Evolutionary conservation across 257 asterid species (phyloP).

Genomic region (Solanum infundibuliforme): DNA sequence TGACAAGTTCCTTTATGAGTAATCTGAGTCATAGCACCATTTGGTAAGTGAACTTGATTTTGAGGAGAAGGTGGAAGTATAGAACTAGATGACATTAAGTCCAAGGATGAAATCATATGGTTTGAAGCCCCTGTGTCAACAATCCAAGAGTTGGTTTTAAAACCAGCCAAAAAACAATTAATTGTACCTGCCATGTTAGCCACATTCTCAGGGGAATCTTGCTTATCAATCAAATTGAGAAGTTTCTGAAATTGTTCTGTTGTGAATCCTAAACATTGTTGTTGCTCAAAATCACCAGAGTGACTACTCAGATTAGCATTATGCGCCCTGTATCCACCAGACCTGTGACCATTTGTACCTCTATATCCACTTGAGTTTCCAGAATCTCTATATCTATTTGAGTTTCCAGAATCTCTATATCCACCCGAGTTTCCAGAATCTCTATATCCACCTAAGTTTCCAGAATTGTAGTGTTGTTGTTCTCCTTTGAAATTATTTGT

Average conservation of each 20-base stretch:
- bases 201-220: background rate
- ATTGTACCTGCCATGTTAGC: background rate
- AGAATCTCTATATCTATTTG: too few relatives aligned
- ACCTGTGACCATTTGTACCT: background rate
- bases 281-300: too few relatives aligned
- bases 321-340: too few relatives aligned
- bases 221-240: background rate
- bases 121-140: background rate
- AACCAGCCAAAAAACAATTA: background rate
- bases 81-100: too few relatives aligned
- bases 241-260: background rate
- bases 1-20: background rate
- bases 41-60: background rate
- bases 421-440: too few relatives aligned
- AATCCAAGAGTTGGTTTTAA: background rate
- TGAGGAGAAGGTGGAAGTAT: too few relatives aligned
- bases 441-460: too few relatives aligned
- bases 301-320: background rate
- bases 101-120: background rate
- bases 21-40: background rate
- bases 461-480: too few relatives aligned
- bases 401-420: too few relatives aligned
- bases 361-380: background rate
- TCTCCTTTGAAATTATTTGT: too few relatives aligned
- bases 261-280: too few relatives aligned